Conservation (phyloP, 129 eudicot species). For the Erigeron canadensis region DNA sequence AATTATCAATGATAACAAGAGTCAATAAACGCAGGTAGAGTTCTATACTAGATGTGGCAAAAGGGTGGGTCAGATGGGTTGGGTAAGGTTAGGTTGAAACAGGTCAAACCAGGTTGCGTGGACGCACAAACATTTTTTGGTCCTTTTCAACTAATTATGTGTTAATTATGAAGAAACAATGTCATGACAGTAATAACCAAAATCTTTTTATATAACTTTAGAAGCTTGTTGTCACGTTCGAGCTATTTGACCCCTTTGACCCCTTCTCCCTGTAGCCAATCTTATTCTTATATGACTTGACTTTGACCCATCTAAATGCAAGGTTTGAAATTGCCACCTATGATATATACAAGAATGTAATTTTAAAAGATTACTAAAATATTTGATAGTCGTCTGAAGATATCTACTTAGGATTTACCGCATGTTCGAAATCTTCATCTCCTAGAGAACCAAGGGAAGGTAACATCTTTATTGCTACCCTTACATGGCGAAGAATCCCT, state of each 20-base stretch:
- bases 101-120: not conserved
- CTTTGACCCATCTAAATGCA: not conserved
- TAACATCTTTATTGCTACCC: conserved; percentile 85
- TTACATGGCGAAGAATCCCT: conserved; percentile 62
- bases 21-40: conserved; percentile 20
- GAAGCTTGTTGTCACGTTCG: not conserved
- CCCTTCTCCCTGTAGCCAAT: not conserved
- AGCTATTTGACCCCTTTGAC: not conserved
- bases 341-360: not conserved
- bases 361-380: not conserved
- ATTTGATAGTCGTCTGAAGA: not conserved
- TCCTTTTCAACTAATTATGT: not conserved
- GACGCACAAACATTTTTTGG: not conserved
- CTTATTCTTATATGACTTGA: not conserved
- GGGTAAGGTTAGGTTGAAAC: not conserved
- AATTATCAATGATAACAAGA: conserved; percentile 20
- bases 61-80: not conserved
- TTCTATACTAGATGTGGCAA: conserved; percentile 2
- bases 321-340: not conserved
- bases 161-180: not conserved
- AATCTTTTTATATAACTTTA: not conserved
- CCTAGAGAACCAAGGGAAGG: conserved; percentile 66
- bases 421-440: conserved; percentile 52
- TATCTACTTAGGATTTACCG: conserved; percentile 44
- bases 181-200: not conserved